phyloP scores from a whole-genome alignment of 371 early-diverging fungal genomes.

The Nosema muscidifuracis region DNA sequence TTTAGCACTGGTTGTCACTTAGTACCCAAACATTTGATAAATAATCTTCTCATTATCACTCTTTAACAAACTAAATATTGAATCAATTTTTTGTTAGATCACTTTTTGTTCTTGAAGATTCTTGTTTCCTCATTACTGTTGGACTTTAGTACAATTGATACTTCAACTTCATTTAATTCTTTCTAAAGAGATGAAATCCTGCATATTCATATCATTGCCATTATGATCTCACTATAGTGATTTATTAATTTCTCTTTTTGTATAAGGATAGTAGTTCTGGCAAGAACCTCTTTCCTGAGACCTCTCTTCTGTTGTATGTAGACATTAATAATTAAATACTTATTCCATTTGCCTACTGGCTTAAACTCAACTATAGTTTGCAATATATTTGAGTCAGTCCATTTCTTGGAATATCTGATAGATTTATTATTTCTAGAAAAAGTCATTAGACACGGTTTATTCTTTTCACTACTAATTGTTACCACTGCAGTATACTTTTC shows the following conservation, averaged over 20 bases:
- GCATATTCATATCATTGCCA: slow-evolving; percentile 5
- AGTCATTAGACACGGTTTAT: neutral
- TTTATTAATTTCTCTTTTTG: neutral
- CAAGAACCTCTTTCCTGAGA: neutral
- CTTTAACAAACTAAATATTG: neutral
- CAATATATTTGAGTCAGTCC: slow-evolving; percentile 5
- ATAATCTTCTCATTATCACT: slow-evolving; percentile 8
- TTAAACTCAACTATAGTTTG: slow-evolving; percentile 5
- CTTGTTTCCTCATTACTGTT: neutral
- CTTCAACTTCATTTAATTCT: neutral
- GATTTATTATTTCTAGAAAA: neutral
- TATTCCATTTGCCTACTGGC: neutral
- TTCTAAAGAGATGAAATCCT: neutral
- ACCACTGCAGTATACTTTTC: neutral
- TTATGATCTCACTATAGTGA: slow-evolving; percentile 1
- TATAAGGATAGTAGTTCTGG: neutral
- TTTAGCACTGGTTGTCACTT: neutral
- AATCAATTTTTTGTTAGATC: neutral
- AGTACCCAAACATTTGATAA: neutral
- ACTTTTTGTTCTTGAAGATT: neutral
- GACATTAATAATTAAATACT: slow-evolving; percentile 3
- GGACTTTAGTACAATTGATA: neutral
- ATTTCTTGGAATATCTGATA: neutral
- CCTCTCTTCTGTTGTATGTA: neutral
- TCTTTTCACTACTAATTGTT: neutral